phyloP scores from a whole-genome alignment of 345 rosid genomes.

The Orychophragmus violaceus region DNA sequence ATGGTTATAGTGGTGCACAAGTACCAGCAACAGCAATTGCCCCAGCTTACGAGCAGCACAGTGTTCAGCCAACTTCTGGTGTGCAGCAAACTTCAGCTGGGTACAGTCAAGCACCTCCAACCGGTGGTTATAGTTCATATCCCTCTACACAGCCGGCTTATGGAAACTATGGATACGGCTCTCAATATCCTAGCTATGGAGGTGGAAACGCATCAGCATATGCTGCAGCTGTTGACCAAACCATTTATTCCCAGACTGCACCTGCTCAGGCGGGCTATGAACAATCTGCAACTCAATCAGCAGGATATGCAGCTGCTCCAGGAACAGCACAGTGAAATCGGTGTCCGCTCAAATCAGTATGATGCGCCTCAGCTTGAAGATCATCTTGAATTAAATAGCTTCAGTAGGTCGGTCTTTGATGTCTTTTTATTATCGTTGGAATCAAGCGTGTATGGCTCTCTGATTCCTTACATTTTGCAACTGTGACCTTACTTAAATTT shows the following conservation, averaged over 20 bases:
- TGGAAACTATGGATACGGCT: slow-evolving; percentile 54
- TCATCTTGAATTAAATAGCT: not conserved
- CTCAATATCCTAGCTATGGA: slow-evolving; percentile 62
- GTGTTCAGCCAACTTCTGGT: slow-evolving; percentile 45
- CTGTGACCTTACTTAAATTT: not conserved
- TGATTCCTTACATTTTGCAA: not conserved
- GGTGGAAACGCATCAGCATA: slow-evolving; percentile 38
- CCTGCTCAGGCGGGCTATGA: slow-evolving; percentile 61
- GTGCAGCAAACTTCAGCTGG: slow-evolving; percentile 31
- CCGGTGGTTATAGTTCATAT: slow-evolving; percentile 51
- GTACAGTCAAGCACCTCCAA: slow-evolving; percentile 46
- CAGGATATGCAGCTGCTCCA: slow-evolving; percentile 50
- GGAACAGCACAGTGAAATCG: slow-evolving; percentile 48
- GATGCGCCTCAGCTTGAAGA: slow-evolving; percentile 48
- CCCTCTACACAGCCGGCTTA: slow-evolving; percentile 53
- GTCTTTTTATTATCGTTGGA: slow-evolving; percentile 7
- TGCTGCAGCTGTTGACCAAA: slow-evolving; percentile 42
- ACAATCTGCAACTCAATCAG: slow-evolving; percentile 53
- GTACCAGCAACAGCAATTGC: slow-evolving; percentile 33
- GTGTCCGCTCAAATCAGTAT: slow-evolving; percentile 48
- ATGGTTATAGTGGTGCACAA: slow-evolving; percentile 50
- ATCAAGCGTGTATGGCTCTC: not conserved
- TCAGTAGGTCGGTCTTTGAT: not conserved
- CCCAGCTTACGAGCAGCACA: slow-evolving; percentile 38
- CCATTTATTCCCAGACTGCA: slow-evolving; percentile 52